phyloP scores from a whole-genome alignment of 225 moss, liverwort and hornwort species.

The Straminergon stramineum region DNA sequence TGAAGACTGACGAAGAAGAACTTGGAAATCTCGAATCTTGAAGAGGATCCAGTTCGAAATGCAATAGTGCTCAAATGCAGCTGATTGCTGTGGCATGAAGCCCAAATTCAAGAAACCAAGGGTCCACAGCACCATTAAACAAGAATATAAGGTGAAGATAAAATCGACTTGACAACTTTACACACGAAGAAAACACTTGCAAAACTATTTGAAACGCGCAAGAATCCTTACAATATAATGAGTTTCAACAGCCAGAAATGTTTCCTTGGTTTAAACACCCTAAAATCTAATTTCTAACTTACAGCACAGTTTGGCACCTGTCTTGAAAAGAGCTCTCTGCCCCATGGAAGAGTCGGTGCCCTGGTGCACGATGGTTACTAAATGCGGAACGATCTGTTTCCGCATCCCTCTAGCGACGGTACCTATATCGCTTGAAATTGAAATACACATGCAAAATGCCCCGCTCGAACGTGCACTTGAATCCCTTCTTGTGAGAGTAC shows the following conservation, averaged over 20 bases:
- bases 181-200: background rate
- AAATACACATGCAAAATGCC: conserved; percentile 94
- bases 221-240: background rate
- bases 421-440: conserved; percentile 88
- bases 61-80: background rate
- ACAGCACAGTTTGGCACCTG: background rate
- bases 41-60: background rate
- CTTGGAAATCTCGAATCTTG: background rate
- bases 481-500: conserved; percentile 93
- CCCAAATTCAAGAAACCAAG: background rate
- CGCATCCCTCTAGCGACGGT: conserved; percentile 47
- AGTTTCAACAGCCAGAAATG: background rate
- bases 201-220: background rate
- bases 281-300: conserved; percentile 5
- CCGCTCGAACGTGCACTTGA: conserved; percentile 94
- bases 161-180: background rate
- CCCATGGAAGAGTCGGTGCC: background rate
- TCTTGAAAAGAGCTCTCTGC: background rate
- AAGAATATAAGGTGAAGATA: background rate
- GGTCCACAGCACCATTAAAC: background rate
- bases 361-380: background rate
- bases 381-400: background rate
- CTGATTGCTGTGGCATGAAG: background rate
- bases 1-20: background rate
- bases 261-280: background rate